Evolutionary conservation across 495 filamentous ascomycete species (phyloP), one percentile per base, ranked within the genome.

Genomic region (Aspergillus avenaceus): DNA sequence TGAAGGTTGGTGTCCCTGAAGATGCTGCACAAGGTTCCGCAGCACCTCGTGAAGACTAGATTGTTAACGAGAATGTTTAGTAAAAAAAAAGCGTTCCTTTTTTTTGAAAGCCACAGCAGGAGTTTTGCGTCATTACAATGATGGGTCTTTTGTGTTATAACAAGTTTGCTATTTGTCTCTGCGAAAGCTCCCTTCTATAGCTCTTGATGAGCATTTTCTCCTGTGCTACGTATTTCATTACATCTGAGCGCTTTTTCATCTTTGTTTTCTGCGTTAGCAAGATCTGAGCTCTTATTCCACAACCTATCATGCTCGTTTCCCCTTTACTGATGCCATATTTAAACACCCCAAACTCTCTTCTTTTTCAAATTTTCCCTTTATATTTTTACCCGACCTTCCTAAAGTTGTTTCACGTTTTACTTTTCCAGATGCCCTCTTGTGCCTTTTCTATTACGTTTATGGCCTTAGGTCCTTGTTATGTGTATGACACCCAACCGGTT

Each of bases 1-100:
- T 86, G 81, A 86, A 87, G 83, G 85, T 86, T 67, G 63, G 83
- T 72, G n/a, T 18, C 14, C 50, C 50, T 48, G 24, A 41, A 41
- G 34, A 36, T 16, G 45, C 37, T 46, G 31, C 34, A 25, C 26
- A 18, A 45, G 27, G 13, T 25, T 6, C 38, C 8, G 29, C 14
- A 21, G 27, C 21, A 21, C 23, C 16, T 40, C 32, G 36, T 49
- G 41, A 25, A 18, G 25, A 18, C 28, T 24, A 36, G 32, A 38
- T 29, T 40, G 40, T 50, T 60, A 52, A 60, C 50, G 25, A 28
- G 32, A 34, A 8, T 31, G 23, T 49, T 28, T 41, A 71, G 70
- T 73, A 68, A 57, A 59, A 31, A 42, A 60, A 57, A 58, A 72
- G 69, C 68, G 67, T 71, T 62, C 66, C 59, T 62, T 71, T 70